Evolutionary conservation across 805 yeast species (phyloP), one percentile per base, ranked within the genome.

Genomic region (Cyberlindnera mycetangii): DNA sequence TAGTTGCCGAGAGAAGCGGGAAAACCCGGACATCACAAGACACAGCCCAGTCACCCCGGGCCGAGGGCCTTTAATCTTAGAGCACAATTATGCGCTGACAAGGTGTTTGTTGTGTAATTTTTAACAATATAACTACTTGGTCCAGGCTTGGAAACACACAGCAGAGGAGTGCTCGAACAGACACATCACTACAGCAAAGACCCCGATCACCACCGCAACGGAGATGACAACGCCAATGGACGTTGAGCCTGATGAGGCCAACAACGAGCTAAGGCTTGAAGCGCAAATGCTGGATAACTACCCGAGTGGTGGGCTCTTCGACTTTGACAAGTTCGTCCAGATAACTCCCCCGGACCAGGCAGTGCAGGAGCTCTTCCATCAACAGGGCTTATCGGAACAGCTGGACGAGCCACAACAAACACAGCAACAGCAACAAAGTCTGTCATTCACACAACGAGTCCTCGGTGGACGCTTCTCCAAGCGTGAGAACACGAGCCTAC

Each of bases 381-480:
- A 25, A 10, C 28, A 6, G 28, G n/a, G n/a, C n/a, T n/a, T n/a
- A n/a, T n/a, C n/a, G n/a, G n/a, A n/a, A n/a, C 14, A 25, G 12
- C 28, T 25, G 28, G 7, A 8, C 25, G n/a, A 7, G 28, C 28
- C 28, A 25, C 28, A 25, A 10, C 25, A 22, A 22, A 7, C 10
- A 10, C 25, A 25, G 28, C 28, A 12, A 11, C 37, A 20, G 12
- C 27, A 20, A 21, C 25, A 34, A 21, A 28, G 15, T n/a, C 37
- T 21, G 5, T 44, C 48, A 3, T 25, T 44, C 19, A 44, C 36
- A 22, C 41, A 44, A 32, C 19, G 48, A 15, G 27, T 44, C 39
- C 39, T 44, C 3, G 34, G 35, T n/a, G 42, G 44, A 4, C 37
- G 37, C 20, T 15, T 44, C 17, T 21, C 41, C 17, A 25, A 25